phyloP scores from a whole-genome alignment of 2,329 filamentous ascomycete species.

The Fusarium fujikuroi region DNA sequence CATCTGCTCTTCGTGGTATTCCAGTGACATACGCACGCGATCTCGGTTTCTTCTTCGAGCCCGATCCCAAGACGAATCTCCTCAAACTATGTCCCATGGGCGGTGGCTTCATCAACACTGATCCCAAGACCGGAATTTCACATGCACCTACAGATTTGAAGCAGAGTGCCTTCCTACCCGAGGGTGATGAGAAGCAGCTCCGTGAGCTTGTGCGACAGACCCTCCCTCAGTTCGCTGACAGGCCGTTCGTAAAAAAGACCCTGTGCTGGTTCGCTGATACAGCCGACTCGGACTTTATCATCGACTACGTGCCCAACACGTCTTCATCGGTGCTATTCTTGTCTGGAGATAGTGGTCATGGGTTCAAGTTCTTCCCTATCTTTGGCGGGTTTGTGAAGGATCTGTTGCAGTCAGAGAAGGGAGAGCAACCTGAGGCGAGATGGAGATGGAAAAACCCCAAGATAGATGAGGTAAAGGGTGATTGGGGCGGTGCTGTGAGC shows the following conservation, averaged over 20 bases:
- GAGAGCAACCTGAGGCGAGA: slow-evolving; percentile 54
- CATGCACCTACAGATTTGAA: slow-evolving; percentile 47
- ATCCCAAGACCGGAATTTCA: slow-evolving; percentile 49
- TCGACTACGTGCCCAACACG: slow-evolving; percentile 66
- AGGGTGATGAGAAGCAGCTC: slow-evolving; percentile 62
- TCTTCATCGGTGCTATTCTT: slow-evolving; percentile 59
- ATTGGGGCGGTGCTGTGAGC: slow-evolving; percentile 49
- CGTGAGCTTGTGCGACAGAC: slow-evolving; percentile 62
- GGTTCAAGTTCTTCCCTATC: slow-evolving; percentile 71
- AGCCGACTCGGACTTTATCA: slow-evolving; percentile 67
- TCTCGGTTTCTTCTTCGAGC: slow-evolving; percentile 73
- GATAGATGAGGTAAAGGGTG: slow-evolving; percentile 16
- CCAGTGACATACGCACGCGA: slow-evolving; percentile 71
- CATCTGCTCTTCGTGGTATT: slow-evolving; percentile 63
- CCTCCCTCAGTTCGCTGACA: slow-evolving; percentile 62
- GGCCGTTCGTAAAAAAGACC: slow-evolving; percentile 65
- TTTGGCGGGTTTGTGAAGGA: slow-evolving; percentile 65
- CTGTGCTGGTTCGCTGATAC: slow-evolving; percentile 75
- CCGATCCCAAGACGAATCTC: slow-evolving; percentile 66
- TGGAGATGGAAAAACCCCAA: slow-evolving; percentile 63
- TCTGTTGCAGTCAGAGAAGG: slow-evolving; percentile 54
- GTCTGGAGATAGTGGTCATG: slow-evolving; percentile 70
- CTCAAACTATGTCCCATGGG: slow-evolving; percentile 71
- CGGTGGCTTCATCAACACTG: slow-evolving; percentile 63
- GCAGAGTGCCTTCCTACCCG: slow-evolving; percentile 61